Evolutionary conservation across 116 monocot species (phyloP), one percentile per base, ranked within the genome.

Genomic region (Thalassia testudinum): DNA sequence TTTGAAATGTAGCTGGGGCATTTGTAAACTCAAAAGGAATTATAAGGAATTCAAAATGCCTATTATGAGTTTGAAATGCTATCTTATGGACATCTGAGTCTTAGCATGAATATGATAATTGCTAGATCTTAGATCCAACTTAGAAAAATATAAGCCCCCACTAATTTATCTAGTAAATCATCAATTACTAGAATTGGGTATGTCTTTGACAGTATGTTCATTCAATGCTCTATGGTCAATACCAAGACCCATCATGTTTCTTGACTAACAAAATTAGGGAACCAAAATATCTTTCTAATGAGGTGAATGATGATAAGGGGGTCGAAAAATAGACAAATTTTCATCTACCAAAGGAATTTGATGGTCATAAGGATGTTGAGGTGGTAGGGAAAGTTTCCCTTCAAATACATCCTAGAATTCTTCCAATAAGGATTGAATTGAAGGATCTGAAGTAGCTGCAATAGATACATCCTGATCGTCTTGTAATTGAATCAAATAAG

Each of bases 21-120:
- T 63, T 63, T 2, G 63, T 54, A 0, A 63, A 26, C 23, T 53
- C 63, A 63, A 63, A 63, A 42, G 38, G n/a, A 52, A 63, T 59
- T 8, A 40, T 14, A 7, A 40, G 14, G 40, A 8, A 40, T 40
- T 40, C 59, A 26, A 47, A 47, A 27, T 59, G 45, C 1, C 44
- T 47, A 26, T 20, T n/a, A n/a, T n/a, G n/a, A n/a, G 1, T n/a
- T n/a, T n/a, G n/a, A n/a, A n/a, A n/a, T n/a, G n/a, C n/a, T n/a
- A n/a, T n/a, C n/a, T n/a, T n/a, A 27, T 59, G 59, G 47, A 25
- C 27, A 8, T 47, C 25, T 26, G 47, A 59, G 5, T 43, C 0
- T 15, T 59, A 11, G 44, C 47, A 17, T 21, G 38, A 12, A 57
- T 40, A 29, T 59, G 13, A 63, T 11, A n/a, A n/a, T n/a, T n/a